Base-by-base conservation (phyloP, 192 early-diverging fungal species). In the Coemansia sp. region DNA sequence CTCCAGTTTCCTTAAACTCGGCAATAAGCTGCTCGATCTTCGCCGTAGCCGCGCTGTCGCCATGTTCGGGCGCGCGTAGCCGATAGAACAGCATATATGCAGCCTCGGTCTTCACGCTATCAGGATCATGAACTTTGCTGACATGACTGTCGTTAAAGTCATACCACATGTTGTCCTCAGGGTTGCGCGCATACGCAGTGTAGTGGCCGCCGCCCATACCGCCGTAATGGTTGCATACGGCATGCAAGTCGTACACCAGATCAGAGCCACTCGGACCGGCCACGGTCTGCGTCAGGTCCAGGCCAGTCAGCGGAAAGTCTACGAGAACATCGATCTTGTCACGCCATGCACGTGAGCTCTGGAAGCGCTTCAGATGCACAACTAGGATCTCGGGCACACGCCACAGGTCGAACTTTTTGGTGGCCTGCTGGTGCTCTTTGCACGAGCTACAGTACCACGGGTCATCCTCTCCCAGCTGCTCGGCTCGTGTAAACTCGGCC, bases 161-260 rank as follows among this genome's bases (percentile, higher is more conserved):
- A 73, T 92, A 93, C 92, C 92, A 92, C 38, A 83, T 26, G 45
- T 64, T 68, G 64, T 90, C 86, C 41, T 87, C 65, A 17, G 79
- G 68, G 61, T 87, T 91, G 64, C 85, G 83, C 17, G 89, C 90
- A 71, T 90, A 91, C 0, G 91, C 90, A 23, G 92, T 94, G 60
- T 93, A 94, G 68, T 94, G 92, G 26, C 92, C 92, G 51, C 91
- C 92, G 43, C 89, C 90, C 62, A 92, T 69, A 6, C 90, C 89
- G 47, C 92, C 92, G 80, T 82, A 94, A 57, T 94, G 91, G 67
- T 94, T 92, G 62, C 88, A 91, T 5, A 94, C 87, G 11, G 86
- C 87, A 64, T 84, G 87, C 59, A 94, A 75, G 65, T 92, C 90
- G 62, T 92, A 94, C 12, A 85, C 65, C 12, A 81, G 69, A 50